Base-by-base conservation (phyloP, 768 basidiomycete genomes). In the Myochromella boudieri region DNA sequence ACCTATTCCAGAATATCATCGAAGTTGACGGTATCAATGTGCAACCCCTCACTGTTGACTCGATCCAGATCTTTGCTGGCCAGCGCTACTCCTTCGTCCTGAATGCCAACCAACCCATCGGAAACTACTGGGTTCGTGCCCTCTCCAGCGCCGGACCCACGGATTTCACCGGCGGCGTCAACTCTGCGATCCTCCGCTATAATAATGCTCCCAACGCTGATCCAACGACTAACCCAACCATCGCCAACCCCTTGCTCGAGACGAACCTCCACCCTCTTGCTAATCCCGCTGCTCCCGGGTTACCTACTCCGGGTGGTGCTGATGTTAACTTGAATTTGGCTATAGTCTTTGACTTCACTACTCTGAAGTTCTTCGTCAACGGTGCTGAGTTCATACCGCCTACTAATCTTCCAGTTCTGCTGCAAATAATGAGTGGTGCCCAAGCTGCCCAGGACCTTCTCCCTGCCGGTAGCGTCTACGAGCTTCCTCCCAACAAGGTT, bases 381-480 rank as follows among this genome's bases (percentile, higher is more conserved):
- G 61, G 62, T 4, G 56, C 54, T 0, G 40, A 54, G 3, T 72
- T 66, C 49, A 42, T 33, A 7, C 56, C 68, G 1, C 80, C 81
- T 0, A 64, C 68, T 0, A 60, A 73, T 1, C n/a, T n/a, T n/a
- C 81, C 81, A 0, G 72, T 82, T 10, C 69, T 84, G 7, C 69
- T 82, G n/a, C 82, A 84, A 52, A 76, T 82, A 29, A 57, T 84
- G 34, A 81, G 75, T 40, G 82, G 82, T 0, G 73, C 74, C 12
- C 63, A 61, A 29, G 65, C 68, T 20, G 69, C 81, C 0, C 54
- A 66, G 11, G 67, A 76, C 3, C 63, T 84, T 11, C 60, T 82
- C 20, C 82, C 70, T 0, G 26, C 60, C 3, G 75, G 74, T 8
- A 64, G 66, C n/a, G 66, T 82, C 6, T 77, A 75, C 51, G 51